Evolutionary conservation across 2,329 filamentous ascomycete species (phyloP).

Genomic region (Botrytis sinoallii): DNA sequence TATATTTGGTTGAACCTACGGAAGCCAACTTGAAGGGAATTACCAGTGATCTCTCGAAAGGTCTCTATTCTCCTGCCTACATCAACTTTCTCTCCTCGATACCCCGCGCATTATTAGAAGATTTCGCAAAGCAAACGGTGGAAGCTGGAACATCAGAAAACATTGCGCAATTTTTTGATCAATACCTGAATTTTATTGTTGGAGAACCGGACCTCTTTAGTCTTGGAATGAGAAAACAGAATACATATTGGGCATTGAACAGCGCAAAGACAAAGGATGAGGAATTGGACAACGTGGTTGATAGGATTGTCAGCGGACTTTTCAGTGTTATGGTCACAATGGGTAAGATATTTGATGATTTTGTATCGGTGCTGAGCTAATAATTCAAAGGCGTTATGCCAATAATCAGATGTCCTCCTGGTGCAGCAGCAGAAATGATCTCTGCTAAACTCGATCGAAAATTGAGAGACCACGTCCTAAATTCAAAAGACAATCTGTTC

Average conservation of each 20-base stretch:
- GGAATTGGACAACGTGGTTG: constrained; percentile 80
- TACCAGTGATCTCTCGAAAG: constrained; percentile 79
- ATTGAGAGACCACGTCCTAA: constrained; percentile 91
- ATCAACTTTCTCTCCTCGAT: constrained; percentile 97
- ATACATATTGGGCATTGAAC: constrained; percentile 95
- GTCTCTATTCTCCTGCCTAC: constrained; percentile 88
- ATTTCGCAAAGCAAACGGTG: constrained; percentile 87
- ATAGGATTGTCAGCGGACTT: constrained; percentile 90
- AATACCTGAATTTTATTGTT: constrained; percentile 97
- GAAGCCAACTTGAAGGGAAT: constrained; percentile 76
- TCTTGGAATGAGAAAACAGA: constrained; percentile 82
- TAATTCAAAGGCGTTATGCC: constrained; percentile 70
- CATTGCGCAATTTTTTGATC: constrained; percentile 90
- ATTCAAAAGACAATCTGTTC: constrained; percentile 97
- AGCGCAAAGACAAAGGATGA: constrained; percentile 88
- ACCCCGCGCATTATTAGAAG: constrained; percentile 84
- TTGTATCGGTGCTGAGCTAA: constrained; percentile 30
- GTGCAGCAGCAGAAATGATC: constrained; percentile 90
- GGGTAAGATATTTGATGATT: constrained; percentile 53
- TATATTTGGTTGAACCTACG: constrained; percentile 94
- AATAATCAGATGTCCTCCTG: constrained; percentile 91
- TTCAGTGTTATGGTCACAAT: constrained; percentile 99
- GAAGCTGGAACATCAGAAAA: constrained; percentile 80
- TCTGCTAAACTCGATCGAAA: constrained; percentile 92
- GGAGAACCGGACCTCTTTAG: constrained; percentile 95